These are phyloP conservation scores for Chlorociboria aeruginascens DNA, from an alignment of 495 filamentous ascomycete species.

Conservation along the genomic window DNA sequence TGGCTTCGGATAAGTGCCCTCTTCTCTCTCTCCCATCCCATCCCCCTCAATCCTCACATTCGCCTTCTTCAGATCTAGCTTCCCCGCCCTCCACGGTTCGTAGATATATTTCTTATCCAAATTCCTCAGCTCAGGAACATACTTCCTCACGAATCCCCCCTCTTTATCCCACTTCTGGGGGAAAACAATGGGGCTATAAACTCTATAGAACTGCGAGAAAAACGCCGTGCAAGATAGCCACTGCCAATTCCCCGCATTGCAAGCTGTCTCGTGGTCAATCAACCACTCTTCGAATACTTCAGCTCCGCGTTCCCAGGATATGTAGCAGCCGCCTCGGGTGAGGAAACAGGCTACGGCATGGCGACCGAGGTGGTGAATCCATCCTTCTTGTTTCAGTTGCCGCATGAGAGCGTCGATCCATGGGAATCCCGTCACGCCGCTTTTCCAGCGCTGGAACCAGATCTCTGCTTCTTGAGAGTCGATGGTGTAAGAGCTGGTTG, in stretches of 20 bases:
- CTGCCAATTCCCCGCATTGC: conserved; percentile 63
- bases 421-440: conserved; percentile 55
- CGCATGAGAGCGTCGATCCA: conserved; percentile 69
- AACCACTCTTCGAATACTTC: conserved; percentile 64
- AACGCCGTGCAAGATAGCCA: conserved; percentile 67
- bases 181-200: conserved; percentile 55
- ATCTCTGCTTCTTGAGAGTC: conserved; percentile 42
- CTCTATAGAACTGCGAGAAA: conserved; percentile 50
- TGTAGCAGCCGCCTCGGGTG: conserved; percentile 59
- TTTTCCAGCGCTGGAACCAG: conserved; percentile 55
- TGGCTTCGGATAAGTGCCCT: conserved; percentile 46
- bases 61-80: conserved; percentile 45
- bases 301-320: conserved; percentile 61
- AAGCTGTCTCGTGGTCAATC: conserved; percentile 58
- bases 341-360: conserved; percentile 64
- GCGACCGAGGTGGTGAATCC: conserved; percentile 63
- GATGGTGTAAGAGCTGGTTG: conserved; percentile 40
- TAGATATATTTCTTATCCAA: conserved; percentile 58
- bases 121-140: conserved; percentile 47
- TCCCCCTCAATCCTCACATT: conserved; percentile 28
- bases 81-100: conserved; percentile 59
- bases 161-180: conserved; percentile 55
- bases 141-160: conserved; percentile 45
- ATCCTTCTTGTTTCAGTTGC: conserved; percentile 53
- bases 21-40: conserved; percentile 3